These are phyloP conservation scores for Lophium mytilinum DNA, from an alignment of 495 filamentous ascomycete species.

Conservation along the genomic window DNA sequence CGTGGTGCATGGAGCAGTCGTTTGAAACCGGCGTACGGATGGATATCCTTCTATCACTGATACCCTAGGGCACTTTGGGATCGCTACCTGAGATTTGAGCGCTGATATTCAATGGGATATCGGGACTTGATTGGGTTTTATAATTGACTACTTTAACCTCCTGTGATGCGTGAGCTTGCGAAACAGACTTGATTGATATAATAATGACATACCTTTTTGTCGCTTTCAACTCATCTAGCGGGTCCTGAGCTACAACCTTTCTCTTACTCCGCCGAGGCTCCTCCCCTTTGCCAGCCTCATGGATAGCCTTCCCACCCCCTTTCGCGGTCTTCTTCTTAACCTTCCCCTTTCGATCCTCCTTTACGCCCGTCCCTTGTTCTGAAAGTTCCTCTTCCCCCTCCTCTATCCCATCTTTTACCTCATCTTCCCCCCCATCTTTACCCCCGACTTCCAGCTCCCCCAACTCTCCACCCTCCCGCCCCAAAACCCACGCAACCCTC, in stretches of 20 bases:
- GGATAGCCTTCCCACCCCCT: not conserved
- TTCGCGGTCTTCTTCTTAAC: slow-evolving; percentile 2
- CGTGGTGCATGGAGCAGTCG: too few species aligned
- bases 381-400: not conserved
- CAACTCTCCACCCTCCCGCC: slow-evolving; percentile 12
- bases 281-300: not conserved
- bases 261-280: not conserved
- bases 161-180: not conserved
- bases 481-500: slow-evolving; percentile 20
- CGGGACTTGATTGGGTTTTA: not conserved
- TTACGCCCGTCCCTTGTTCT: not conserved
- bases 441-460: slow-evolving; percentile 1
- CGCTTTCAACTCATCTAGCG: not conserved
- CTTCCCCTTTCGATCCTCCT: slow-evolving; percentile 11
- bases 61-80: slow-evolving; percentile 1
- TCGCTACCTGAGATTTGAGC: not conserved
- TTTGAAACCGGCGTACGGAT: too few species aligned
- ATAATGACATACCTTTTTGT: not conserved
- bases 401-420: not conserved
- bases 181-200: not conserved
- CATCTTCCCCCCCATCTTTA: not conserved
- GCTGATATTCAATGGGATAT: not conserved
- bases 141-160: not conserved
- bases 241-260: not conserved
- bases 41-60: not conserved